These are phyloP conservation scores for Arthrinium puccinioides DNA, from an alignment of 2,329 filamentous ascomycete genomes.

Conservation along the genomic window DNA sequence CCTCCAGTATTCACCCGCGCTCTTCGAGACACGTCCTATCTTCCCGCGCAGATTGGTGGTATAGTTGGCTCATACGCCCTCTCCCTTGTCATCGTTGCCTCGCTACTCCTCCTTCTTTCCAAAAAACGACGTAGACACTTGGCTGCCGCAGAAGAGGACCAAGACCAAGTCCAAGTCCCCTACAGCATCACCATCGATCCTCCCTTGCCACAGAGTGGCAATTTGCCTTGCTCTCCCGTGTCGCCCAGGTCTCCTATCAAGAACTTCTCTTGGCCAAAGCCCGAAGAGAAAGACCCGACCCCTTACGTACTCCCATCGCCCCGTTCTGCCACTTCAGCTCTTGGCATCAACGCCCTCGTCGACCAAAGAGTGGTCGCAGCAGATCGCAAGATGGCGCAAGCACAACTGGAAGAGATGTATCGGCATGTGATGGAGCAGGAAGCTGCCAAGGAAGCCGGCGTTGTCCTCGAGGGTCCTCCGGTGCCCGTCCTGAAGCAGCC, in stretches of 20 bases:
- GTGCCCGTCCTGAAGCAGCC: slow-evolving; percentile 26
- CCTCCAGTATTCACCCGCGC: slow-evolving; percentile 52
- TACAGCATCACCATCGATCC: slow-evolving; percentile 14
- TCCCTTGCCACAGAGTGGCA: slow-evolving; percentile 11
- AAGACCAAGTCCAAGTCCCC: slow-evolving; percentile 27
- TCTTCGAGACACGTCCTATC: slow-evolving; percentile 52
- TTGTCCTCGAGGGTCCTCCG: slow-evolving; percentile 37
- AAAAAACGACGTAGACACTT: slow-evolving; percentile 48
- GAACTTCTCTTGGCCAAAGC: slow-evolving; percentile 46
- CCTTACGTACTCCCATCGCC: slow-evolving; percentile 33
- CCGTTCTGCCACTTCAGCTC: background rate
- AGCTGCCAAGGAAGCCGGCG: slow-evolving; percentile 52
- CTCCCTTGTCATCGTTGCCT: slow-evolving; percentile 66
- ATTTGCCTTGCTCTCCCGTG: slow-evolving; percentile 23
- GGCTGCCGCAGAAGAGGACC: slow-evolving; percentile 43
- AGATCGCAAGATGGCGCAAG: slow-evolving; percentile 68
- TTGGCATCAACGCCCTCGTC: slow-evolving; percentile 62
- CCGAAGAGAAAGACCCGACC: slow-evolving; percentile 22
- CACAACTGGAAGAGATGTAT: slow-evolving; percentile 85
- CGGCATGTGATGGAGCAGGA: slow-evolving; percentile 89
- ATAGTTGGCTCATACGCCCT: slow-evolving; percentile 79
- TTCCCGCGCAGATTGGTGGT: slow-evolving; percentile 77
- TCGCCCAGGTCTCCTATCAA: slow-evolving; percentile 28
- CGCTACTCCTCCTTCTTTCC: slow-evolving; percentile 53
- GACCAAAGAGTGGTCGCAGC: slow-evolving; percentile 69